phyloP scores from a whole-genome alignment of 202 grass and related monocot genomes.

The Cymbopogon flexuosus region DNA sequence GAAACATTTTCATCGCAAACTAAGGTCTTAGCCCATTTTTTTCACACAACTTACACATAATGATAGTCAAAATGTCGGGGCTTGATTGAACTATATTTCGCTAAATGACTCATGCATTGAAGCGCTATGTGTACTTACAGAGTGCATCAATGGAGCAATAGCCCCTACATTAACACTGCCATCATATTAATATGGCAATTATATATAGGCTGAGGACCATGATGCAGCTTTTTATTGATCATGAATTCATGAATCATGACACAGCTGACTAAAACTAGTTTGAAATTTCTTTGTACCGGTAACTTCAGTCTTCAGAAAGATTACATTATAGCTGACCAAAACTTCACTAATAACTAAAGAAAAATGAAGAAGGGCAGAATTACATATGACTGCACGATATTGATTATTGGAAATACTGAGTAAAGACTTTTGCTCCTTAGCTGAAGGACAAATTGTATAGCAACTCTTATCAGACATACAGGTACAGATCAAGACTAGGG shows the following conservation, averaged over 20 bases:
- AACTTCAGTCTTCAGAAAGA: neutral
- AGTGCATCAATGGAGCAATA: neutral
- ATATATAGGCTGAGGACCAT: neutral
- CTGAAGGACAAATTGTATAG: neutral
- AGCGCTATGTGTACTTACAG: neutral
- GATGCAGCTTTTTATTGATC: conserved; percentile 7
- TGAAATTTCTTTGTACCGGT: neutral
- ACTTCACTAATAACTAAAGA: neutral
- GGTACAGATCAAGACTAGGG: neutral
- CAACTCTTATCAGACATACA: neutral
- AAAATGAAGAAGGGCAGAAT: neutral
- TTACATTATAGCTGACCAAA: neutral
- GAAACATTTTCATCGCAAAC: neutral
- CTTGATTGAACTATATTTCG: neutral
- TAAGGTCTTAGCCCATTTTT: neutral
- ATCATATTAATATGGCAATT: neutral
- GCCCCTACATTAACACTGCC: conserved; percentile 6
- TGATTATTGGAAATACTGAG: neutral
- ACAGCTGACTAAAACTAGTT: neutral
- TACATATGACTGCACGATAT: neutral
- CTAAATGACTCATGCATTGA: neutral
- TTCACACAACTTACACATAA: neutral
- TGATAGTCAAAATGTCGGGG: neutral
- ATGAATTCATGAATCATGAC: neutral
- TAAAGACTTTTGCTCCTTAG: neutral